Evolutionary conservation across 1,284 basidiomycete genomes (phyloP), one percentile per base, ranked within the genome.

Genomic region (Cronartium quercuum): DNA sequence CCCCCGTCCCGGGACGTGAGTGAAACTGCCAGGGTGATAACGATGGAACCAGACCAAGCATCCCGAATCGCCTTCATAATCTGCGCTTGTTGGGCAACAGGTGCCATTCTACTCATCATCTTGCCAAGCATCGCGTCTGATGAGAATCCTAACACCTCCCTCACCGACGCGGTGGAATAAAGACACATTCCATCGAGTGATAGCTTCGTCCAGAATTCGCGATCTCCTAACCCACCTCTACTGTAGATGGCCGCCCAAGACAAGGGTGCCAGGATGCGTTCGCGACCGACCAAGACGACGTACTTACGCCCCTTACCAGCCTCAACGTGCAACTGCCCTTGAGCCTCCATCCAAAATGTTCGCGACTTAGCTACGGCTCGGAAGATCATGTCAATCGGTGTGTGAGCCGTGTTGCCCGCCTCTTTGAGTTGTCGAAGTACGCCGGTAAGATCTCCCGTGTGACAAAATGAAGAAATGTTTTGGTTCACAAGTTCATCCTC

Each of bases 251-350:
- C 57, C 41, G 41, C n/a, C 67, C 67, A 69, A 10, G 55, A 69
- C 10, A 69, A 58, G 21, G 55, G 51, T 12, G 37, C 55, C n/a
- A 69, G 60, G 15, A 21, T 24, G 24, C 67, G 55, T n/a, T 38
- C 38, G 9, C 67, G 34, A 42, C 51, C 57, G 4, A 61, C 51
- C 40, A 69, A 18, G 18, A 69, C 67, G 6, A 69, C 29, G 40
- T 69, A 69, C 34, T 69, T 69, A 12, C 57, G 51, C 35, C 67
- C 67, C 44, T 69, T 69, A 7, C 67, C 67, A 40, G 38, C 40
- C 44, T 69, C 67, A 61, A 61, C 67, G 34, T 69, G 67, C 9
- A 69, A 29, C 37, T 61, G 67, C 6, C 67, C 67, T 69, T 69
- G 55, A 37, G 35, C 55, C 57, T 69, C 67, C 55, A 60, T 60